Evolutionary conservation across 495 filamentous ascomycete genomes (phyloP), one percentile per base, ranked within the genome.

Genomic region (Peziza echinospora): DNA sequence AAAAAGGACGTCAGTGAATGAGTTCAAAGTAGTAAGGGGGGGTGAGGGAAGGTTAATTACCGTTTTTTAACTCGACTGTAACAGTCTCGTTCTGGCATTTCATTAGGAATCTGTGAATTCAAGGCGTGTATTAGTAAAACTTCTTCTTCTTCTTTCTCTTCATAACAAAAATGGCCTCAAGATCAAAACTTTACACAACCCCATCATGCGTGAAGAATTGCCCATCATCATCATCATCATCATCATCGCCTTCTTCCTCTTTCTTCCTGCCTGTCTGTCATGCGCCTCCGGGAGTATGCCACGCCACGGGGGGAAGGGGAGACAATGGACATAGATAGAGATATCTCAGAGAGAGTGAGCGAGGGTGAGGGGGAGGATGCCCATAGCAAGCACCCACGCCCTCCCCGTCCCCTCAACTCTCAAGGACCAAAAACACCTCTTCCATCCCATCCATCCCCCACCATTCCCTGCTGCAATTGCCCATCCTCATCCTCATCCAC

Each of bases 1-100:
- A 23, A 30, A 43, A 17, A 3, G 53, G 47, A 48, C 40, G 45
- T 51, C 21, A 53, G 34, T 28, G 40, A 5, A 44, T n/a, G 37
- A 8, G 24, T 9, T 11, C 21, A 13, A 19, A 19, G 9, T 41
- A 28, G 26, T 37, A 22, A 16, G 23, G 26, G n/a, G 47, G 30
- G 26, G 21, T n/a, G 17, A 45, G 30, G 34, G 41, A 19, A 30
- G 53, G 3, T 37, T 3, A 17, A 60, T 46, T 63, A 87, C 87
- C 89, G 75, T 94, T 96, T 63, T 97, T 97, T 49, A 96, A 71
- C 68, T 97, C 89, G 55, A 97, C 77, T 8, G 87, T 92, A 49
- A 96, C 89, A 48, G 87, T 91, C 67, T 97, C 89, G 63, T 94
- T 96, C 58, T 77, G 75, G 63, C 84, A 93, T 71, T 96, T 97